Evolutionary conservation across 176 grass and related monocot species (phyloP), one percentile per base, ranked within the genome.

Genomic region (Oryza nivara): DNA sequence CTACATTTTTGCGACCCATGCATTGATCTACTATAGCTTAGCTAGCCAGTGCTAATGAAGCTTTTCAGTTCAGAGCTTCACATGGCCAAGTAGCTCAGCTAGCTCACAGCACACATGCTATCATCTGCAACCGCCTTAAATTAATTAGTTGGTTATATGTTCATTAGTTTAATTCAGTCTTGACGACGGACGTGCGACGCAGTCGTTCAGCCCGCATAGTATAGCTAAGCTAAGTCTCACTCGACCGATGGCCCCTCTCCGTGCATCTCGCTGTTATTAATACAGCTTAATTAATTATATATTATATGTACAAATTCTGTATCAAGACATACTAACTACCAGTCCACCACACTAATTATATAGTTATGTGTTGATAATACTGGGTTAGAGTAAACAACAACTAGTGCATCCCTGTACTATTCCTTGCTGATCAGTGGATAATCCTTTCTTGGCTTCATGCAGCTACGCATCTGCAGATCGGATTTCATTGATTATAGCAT

Each of bases 131-230:
- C 17, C 17, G 6, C 52, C 17, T 58, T 20, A 20, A 38, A 38
- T 9, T 45, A 56, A 56, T 5, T 56, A 51, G 1, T 15, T 51
- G 1, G 4, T 51, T 16, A 14, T 15, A 46, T 4, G 48, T 51
- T 51, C 10, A 58, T 41, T 8, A 41, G 8, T 58, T 20, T 20
- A 54, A 14, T 54, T 54, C 16, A 54, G 51, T 54, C 16, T 54
- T 54, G 51, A 54, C 16, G 51, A 54, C 16, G 44, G 88, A 82
- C 88, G 88, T 90, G 88, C 79, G 45, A 86, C 52, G 67, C 88
- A 86, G 78, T 90, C 26, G 34, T 44, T 78, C 66, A 79, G 68
- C 12, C 49, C 49, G 15, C 49, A 5, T 52, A 52, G 49, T 16
- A 52, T 52, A 52, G 48, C 13, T 58, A 58, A 17, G 52, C 60